Percentiles rank a stretch among this genome's conserved stretches.
Conservation (phyloP, 1,284 basidiomycete species). For the Moesziomyces sp. region DNA sequence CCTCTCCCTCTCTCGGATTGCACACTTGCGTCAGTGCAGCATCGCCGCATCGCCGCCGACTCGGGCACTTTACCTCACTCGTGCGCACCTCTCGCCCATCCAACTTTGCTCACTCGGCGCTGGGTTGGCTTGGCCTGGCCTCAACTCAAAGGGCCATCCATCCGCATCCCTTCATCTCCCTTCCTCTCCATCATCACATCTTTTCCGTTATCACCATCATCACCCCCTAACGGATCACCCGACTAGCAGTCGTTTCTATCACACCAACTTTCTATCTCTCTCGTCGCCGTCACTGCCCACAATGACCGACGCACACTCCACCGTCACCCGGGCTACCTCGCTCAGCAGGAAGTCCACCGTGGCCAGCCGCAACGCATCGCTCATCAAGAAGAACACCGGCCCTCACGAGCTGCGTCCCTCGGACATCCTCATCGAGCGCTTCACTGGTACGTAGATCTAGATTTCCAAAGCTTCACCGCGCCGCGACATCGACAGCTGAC, state of each 20-base stretch:
- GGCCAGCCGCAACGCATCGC: slow-evolving; percentile 68
- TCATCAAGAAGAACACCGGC: slow-evolving; percentile 70
- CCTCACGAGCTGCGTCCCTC: slow-evolving; percentile 88
- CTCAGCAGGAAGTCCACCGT: slow-evolving; percentile 67
- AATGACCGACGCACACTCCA: slow-evolving; percentile 66
- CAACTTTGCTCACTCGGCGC: neutral
- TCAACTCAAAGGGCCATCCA: too few species aligned
- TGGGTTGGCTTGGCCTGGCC: too few species aligned
- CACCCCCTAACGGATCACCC: neutral
- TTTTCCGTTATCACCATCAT: slow-evolving; percentile 16
- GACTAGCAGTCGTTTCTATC: slow-evolving; percentile 15
- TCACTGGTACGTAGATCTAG: slow-evolving; percentile 61
- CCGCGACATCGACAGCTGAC: neutral
- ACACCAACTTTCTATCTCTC: neutral
- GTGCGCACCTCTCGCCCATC: too few species aligned
- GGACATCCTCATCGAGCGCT: slow-evolving; percentile 94
- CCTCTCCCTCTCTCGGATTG: neutral
- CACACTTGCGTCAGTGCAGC: neutral
- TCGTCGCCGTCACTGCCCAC: slow-evolving; percentile 26
- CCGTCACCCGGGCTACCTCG: slow-evolving; percentile 63
- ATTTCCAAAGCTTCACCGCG: too few species aligned
- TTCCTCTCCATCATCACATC: slow-evolving; percentile 27
- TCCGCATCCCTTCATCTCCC: neutral
- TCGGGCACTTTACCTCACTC: too few species aligned
- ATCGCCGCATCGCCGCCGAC: neutral